Percentiles rank a stretch among this genome's conserved stretches.
phyloP scores from a whole-genome alignment of 1,284 basidiomycete species.

The Anthracocystis walkeri region DNA sequence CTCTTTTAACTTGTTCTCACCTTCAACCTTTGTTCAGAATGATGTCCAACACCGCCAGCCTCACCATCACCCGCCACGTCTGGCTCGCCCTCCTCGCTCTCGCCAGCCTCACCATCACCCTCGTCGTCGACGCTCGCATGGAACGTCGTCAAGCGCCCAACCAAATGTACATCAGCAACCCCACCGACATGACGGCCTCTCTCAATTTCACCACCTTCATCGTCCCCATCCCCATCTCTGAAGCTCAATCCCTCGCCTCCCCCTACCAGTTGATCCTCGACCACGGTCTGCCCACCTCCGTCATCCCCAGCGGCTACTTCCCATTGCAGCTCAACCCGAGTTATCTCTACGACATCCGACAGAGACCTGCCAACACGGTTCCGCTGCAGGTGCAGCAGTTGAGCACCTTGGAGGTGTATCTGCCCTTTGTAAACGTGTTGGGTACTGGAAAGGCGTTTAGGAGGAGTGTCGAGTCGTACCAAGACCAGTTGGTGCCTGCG shows the following conservation, averaged over 20 bases:
- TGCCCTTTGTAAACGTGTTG: slow-evolving; percentile 22
- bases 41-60: not conserved
- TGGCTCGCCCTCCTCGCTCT: slow-evolving; percentile 1
- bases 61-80: not conserved
- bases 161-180: slow-evolving; percentile 18
- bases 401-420: slow-evolving; percentile 16
- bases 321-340: slow-evolving; percentile 13
- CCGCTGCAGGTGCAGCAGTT: slow-evolving; percentile 27
- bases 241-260: slow-evolving; percentile 14
- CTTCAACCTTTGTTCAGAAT: not conserved
- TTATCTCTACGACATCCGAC: slow-evolving; percentile 30
- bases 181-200: slow-evolving; percentile 20
- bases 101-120: slow-evolving; percentile 1
- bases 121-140: not conserved
- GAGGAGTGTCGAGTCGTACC: slow-evolving; percentile 17
- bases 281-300: slow-evolving; percentile 17
- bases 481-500: slow-evolving; percentile 21
- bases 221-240: slow-evolving; percentile 25
- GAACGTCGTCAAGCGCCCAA: slow-evolving; percentile 26
- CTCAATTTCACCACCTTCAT: slow-evolving; percentile 32
- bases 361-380: slow-evolving; percentile 6
- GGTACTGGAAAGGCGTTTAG: slow-evolving; percentile 21
- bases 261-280: slow-evolving; percentile 19
- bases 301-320: slow-evolving; percentile 23
- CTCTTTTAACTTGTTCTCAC: no score